Conservation (phyloP, 352 stramenopile genomes). For the Phytopythium ostracodes region DNA sequence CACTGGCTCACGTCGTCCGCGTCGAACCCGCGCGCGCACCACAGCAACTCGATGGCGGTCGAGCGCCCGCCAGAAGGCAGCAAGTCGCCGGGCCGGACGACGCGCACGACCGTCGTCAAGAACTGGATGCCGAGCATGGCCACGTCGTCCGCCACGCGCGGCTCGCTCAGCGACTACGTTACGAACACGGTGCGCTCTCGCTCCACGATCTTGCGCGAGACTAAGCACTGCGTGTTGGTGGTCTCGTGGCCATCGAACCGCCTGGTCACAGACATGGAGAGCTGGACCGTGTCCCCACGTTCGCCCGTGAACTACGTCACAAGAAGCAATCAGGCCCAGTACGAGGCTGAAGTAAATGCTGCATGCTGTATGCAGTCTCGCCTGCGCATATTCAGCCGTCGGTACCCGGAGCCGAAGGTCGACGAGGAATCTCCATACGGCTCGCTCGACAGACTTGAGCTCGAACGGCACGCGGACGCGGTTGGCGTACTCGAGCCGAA, state of each 20-base stretch:
- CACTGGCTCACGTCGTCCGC: neutral
- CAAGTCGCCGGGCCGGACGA: neutral
- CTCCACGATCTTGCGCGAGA: conserved; percentile 5
- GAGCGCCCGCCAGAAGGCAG: neutral
- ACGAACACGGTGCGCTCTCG: neutral
- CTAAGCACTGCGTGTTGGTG: neutral
- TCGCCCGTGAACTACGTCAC: neutral
- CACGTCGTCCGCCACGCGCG: neutral
- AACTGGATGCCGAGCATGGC: neutral
- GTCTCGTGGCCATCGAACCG: neutral
- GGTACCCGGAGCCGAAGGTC: neutral
- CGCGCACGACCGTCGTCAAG: neutral
- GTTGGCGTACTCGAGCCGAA: neutral
- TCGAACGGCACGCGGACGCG: neutral
- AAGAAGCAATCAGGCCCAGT: no score
- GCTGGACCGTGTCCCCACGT: neutral
- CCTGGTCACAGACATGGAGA: neutral
- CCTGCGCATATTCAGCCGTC: neutral
- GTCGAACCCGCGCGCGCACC: neutral
- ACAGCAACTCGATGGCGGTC: neutral
- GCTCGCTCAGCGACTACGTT: neutral
- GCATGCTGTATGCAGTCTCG: no score
- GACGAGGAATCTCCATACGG: neutral
- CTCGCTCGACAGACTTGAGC: neutral
- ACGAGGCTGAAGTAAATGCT: no score